phyloP scores from a whole-genome alignment of 2,329 filamentous ascomycete genomes.

The Alternaria triticina region DNA sequence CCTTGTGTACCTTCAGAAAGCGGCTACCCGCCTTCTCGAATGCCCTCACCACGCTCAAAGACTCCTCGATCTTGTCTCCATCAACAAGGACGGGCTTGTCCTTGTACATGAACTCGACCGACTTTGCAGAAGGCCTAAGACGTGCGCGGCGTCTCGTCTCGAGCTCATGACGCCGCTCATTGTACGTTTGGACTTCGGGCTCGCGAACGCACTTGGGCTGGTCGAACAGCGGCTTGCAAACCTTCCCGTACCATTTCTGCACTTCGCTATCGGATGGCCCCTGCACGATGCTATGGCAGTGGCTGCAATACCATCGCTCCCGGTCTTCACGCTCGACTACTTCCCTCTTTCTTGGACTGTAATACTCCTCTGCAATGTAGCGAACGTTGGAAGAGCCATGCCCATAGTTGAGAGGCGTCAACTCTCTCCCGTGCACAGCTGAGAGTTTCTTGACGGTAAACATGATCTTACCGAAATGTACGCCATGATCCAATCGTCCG shows the following conservation, averaged over 20 bases:
- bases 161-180: constrained; percentile 34
- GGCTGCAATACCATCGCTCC: constrained; percentile 33
- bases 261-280: constrained; percentile 27
- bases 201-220: constrained; percentile 23
- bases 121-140: constrained; percentile 38
- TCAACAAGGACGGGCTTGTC: constrained; percentile 43
- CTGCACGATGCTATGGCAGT: constrained; percentile 27
- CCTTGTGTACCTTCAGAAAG: constrained; percentile 41
- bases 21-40: constrained; percentile 34
- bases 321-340: constrained; percentile 1
- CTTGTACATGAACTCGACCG: constrained; percentile 48
- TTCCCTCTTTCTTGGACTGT: neutral
- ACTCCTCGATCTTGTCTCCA: constrained; percentile 33
- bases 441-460: constrained; percentile 46
- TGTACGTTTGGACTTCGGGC: constrained; percentile 38
- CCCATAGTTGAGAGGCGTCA: constrained; percentile 46
- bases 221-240: constrained; percentile 40
- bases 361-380: constrained; percentile 20
- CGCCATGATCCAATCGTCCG: constrained; percentile 46
- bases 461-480: constrained; percentile 51
- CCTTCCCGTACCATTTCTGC: constrained; percentile 40
- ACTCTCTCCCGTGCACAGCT: constrained; percentile 28
- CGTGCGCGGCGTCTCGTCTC: constrained; percentile 35
- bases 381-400: constrained; percentile 12
- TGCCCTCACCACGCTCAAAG: constrained; percentile 36